These are phyloP conservation scores for Backusella psychrophila DNA, from an alignment of 192 early-diverging fungal genomes.

Conservation along the genomic window DNA sequence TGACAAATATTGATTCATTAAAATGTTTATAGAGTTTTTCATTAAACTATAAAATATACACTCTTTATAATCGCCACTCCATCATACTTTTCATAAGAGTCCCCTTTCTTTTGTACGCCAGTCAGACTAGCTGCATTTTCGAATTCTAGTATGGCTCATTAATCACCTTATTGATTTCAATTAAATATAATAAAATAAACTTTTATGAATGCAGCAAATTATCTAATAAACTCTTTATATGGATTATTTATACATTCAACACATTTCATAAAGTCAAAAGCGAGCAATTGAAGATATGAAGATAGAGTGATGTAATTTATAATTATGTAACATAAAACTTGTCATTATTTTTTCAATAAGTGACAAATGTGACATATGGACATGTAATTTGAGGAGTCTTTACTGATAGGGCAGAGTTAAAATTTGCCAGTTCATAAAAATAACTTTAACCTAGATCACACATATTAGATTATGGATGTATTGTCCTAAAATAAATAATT, in stretches of 20 bases:
- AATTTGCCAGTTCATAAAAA: not conserved
- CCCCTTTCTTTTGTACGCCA: not conserved
- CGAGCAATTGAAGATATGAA: not conserved
- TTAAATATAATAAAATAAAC: not conserved
- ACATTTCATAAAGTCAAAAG: not conserved
- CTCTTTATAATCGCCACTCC: not conserved
- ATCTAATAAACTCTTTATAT: not conserved
- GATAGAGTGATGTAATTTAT: too few species aligned
- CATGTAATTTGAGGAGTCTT: too few species aligned
- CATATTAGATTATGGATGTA: not conserved
- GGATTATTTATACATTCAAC: not conserved
- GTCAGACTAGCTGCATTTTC: not conserved
- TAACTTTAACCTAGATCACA: not conserved
- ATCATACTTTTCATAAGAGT: not conserved
- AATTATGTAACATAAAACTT: too few species aligned
- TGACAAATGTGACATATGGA: too few species aligned
- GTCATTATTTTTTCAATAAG: too few species aligned
- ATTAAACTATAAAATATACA: not conserved
- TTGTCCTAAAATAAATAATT: not conserved
- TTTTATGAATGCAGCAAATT: not conserved
- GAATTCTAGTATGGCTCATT: not conserved
- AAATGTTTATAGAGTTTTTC: not conserved
- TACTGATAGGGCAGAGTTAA: too few species aligned
- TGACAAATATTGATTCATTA: not conserved
- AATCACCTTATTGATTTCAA: not conserved